Evolutionary conservation across 2,329 filamentous ascomycete species (phyloP).

Genomic region (Cryoendolithus antarcticus): DNA sequence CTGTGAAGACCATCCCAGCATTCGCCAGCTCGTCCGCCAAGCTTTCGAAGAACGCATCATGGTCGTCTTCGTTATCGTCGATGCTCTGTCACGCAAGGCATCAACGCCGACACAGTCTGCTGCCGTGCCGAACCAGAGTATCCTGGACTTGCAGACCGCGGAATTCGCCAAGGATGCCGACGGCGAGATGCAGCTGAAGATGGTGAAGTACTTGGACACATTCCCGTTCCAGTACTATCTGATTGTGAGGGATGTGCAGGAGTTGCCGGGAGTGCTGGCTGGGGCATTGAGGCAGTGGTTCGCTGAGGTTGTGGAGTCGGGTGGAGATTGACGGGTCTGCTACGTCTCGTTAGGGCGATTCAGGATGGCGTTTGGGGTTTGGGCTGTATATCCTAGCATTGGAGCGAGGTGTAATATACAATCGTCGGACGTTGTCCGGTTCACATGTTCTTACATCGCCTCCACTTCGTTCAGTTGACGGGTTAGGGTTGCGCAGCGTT

Average conservation of each 20-base stretch:
- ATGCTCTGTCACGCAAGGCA: constrained; percentile 35
- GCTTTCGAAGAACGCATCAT: constrained; percentile 91
- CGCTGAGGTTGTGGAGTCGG: constrained; percentile 49
- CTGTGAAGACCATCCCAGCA: constrained; percentile 76
- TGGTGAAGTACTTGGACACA: constrained; percentile 82
- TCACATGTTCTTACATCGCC: too few relatives aligned
- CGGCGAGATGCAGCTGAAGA: constrained; percentile 56
- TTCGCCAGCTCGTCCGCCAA: constrained; percentile 70
- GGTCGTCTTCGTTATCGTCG: constrained; percentile 96
- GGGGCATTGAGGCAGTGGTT: constrained; percentile 93
- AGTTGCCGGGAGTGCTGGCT: constrained; percentile 78
- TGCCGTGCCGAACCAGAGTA: constrained; percentile 43
- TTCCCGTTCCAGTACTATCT: constrained; percentile 98
- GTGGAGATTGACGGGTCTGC: neutral
- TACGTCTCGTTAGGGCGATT: too few relatives aligned
- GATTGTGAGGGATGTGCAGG: constrained; percentile 81
- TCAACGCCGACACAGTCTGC: constrained; percentile 8
- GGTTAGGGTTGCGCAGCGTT: too few relatives aligned
- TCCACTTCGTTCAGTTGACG: too few relatives aligned
- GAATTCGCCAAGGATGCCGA: constrained; percentile 60
- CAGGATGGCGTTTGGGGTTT: too few relatives aligned
- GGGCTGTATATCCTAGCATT: too few relatives aligned
- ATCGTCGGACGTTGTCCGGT: too few relatives aligned
- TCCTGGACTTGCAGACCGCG: constrained; percentile 79
- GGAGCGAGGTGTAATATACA: too few relatives aligned